phyloP scores from a whole-genome alignment of 495 filamentous ascomycete genomes.

The Trichoderma orchidacearum region DNA sequence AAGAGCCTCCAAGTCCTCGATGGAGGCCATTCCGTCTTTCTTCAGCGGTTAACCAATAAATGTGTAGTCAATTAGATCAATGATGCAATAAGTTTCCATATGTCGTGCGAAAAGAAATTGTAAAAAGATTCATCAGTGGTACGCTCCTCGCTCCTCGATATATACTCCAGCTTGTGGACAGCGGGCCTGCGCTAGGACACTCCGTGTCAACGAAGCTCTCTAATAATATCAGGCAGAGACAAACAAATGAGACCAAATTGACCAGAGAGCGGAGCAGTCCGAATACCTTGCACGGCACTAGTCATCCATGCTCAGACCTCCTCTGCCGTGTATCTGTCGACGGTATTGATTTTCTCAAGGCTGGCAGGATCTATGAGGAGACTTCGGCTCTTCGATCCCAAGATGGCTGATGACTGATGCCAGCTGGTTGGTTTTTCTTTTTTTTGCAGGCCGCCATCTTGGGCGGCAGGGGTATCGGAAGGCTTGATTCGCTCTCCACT shows the following conservation, averaged over 20 bases:
- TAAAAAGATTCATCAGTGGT: not conserved
- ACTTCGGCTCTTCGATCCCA: not conserved
- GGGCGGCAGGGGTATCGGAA: not conserved
- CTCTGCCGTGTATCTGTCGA: too few species aligned
- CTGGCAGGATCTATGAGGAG: not conserved
- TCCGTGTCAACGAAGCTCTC: not conserved
- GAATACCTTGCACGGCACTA: not conserved
- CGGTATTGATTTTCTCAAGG: not conserved
- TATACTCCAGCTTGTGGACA: not conserved
- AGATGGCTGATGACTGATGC: not conserved
- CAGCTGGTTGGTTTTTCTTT: not conserved
- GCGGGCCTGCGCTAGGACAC: not conserved
- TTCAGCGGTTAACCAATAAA: too few species aligned
- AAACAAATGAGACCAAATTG: not conserved
- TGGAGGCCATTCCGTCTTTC: not conserved
- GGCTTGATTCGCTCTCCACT: not conserved
- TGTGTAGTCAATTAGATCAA: too few species aligned
- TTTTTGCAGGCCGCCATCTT: not conserved
- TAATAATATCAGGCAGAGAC: not conserved
- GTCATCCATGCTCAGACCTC: not conserved
- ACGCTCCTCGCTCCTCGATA: not conserved
- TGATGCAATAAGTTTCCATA: too few species aligned
- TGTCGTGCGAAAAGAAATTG: not conserved
- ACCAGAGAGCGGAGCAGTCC: not conserved
- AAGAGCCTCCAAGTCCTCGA: not conserved